Percentiles rank a stretch among this genome's conserved stretches.
Evolutionary conservation across 2,329 filamentous ascomycete species (phyloP).

Genomic region (Hypoxylon sp.): DNA sequence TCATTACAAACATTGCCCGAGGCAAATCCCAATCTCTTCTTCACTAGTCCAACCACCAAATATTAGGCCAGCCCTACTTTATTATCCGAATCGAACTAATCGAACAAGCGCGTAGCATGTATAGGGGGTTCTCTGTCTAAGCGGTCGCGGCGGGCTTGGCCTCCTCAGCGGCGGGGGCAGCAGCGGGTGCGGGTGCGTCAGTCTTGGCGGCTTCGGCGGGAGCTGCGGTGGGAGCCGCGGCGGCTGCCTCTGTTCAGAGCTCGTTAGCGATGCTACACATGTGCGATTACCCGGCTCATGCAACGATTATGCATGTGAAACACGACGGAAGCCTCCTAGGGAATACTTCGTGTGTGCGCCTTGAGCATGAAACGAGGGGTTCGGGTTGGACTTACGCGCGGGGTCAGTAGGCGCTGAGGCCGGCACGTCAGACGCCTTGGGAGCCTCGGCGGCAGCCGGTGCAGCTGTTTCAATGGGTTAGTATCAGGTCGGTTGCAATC

Average conservation of each 20-base stretch:
- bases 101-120: slow-evolving; percentile 30
- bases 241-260: slow-evolving; percentile 39
- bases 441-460: slow-evolving; percentile 34
- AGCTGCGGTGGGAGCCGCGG: slow-evolving; percentile 15
- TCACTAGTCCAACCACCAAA: slow-evolving; percentile 34
- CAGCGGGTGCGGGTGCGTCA: slow-evolving; percentile 46
- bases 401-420: slow-evolving; percentile 34
- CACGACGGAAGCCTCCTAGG: slow-evolving; percentile 19
- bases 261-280: slow-evolving; percentile 30
- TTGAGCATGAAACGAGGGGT: slow-evolving; percentile 32
- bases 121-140: slow-evolving; percentile 37
- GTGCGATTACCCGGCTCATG: slow-evolving; percentile 9
- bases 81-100: slow-evolving; percentile 32
- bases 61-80: slow-evolving; percentile 31
- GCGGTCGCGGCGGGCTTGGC: slow-evolving; percentile 49
- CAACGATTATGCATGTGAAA: slow-evolving; percentile 23
- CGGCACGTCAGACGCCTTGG: slow-evolving; percentile 36
- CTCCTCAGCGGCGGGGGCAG: slow-evolving; percentile 46
- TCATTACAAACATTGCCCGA: slow-evolving; percentile 26
- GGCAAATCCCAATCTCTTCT: slow-evolving; percentile 20
- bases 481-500: slow-evolving; percentile 12
- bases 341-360: slow-evolving; percentile 17
- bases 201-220: slow-evolving; percentile 21
- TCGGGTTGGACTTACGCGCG: slow-evolving; percentile 34
- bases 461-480: slow-evolving; percentile 36